Percentiles rank a stretch among this genome's conserved stretches.
Evolutionary conservation across 2,329 filamentous ascomycete genomes (phyloP).

Genomic region (Tolypocladium tundrense): DNA sequence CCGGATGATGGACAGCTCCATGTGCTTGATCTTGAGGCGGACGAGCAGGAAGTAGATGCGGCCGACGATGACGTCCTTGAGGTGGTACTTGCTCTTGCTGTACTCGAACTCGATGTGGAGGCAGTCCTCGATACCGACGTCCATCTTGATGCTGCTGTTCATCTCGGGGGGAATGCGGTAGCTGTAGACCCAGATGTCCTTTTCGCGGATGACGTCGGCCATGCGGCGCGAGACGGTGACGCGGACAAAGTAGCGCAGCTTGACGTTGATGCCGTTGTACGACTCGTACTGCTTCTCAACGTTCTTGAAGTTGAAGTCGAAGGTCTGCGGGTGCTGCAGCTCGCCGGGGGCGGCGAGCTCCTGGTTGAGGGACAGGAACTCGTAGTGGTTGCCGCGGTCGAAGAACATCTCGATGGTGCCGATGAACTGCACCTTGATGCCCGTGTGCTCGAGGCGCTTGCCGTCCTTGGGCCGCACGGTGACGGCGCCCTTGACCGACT

Average conservation of each 20-base stretch:
- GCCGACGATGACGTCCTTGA: constrained; percentile 98
- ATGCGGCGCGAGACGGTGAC: constrained; percentile 95
- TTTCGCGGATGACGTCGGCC: constrained; percentile 96
- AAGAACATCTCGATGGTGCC: constrained; percentile 99
- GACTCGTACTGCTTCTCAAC: constrained; percentile 99
- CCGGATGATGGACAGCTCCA: constrained; percentile 97
- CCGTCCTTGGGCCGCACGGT: constrained; percentile 96
- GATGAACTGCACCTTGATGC: constrained; percentile 99
- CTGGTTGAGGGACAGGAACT: constrained; percentile 94
- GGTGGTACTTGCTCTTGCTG: constrained; percentile 97
- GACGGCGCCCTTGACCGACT: constrained; percentile 93
- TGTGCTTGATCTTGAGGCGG: constrained; percentile 97
- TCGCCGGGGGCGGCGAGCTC: constrained; percentile 95
- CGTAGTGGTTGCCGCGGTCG: constrained; percentile 97
- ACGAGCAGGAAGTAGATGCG: constrained; percentile 97
- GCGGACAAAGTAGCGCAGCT: constrained; percentile 94
- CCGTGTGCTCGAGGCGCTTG: constrained; percentile 93
- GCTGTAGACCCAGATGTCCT: constrained; percentile 99
- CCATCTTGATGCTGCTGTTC: constrained; percentile 99
- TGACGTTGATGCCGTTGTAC: constrained; percentile 99
- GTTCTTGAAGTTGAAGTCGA: constrained; percentile 99
- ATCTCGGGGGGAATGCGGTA: constrained; percentile 97
- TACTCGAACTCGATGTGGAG: constrained; percentile 99
- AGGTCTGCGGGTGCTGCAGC: constrained; percentile 96
- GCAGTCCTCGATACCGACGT: constrained; percentile 98